Evolutionary conservation across 202 grass and related monocot genomes (phyloP).

Genomic region (Tripidium arundinaceum): DNA sequence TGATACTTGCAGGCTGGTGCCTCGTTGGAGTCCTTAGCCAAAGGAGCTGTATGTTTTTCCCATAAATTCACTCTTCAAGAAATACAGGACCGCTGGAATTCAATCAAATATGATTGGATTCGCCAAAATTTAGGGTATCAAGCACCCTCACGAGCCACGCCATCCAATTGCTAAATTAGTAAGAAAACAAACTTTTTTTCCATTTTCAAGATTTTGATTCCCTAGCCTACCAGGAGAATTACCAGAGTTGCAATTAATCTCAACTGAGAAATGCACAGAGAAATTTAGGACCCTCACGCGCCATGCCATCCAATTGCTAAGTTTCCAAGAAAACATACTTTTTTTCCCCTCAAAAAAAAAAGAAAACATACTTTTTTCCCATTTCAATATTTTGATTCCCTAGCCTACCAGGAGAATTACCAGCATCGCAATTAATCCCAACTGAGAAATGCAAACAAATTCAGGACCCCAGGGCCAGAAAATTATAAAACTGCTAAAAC

Average conservation of each 20-base stretch:
- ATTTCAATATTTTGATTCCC: not conserved
- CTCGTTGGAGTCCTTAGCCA: slow-evolving; percentile 86
- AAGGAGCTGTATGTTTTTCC: slow-evolving; percentile 91
- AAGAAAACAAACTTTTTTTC: not conserved
- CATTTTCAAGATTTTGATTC: not conserved
- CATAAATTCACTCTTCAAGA: slow-evolving; percentile 75
- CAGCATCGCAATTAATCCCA: not conserved
- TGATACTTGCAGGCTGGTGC: slow-evolving; percentile 69
- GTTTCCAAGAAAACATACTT: not conserved
- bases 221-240: not conserved
- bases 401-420: not conserved
- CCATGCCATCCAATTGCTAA: not conserved
- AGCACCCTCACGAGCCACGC: not conserved
- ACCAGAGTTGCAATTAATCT: not conserved
- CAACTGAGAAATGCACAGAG: not conserved
- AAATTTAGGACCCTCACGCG: not conserved
- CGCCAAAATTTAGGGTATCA: not conserved
- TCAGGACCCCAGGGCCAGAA: not conserved
- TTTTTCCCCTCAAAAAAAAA: no score
- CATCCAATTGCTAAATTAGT: not conserved
- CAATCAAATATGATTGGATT: not conserved
- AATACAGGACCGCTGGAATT: slow-evolving; percentile 83
- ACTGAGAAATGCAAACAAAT: not conserved
- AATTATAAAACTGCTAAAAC: not conserved
- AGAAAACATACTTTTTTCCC: no score